Percentiles rank a stretch among this genome's conserved stretches.
Conservation (phyloP, 2,329 filamentous ascomycete genomes). For the Colletotrichum gigasporum region DNA sequence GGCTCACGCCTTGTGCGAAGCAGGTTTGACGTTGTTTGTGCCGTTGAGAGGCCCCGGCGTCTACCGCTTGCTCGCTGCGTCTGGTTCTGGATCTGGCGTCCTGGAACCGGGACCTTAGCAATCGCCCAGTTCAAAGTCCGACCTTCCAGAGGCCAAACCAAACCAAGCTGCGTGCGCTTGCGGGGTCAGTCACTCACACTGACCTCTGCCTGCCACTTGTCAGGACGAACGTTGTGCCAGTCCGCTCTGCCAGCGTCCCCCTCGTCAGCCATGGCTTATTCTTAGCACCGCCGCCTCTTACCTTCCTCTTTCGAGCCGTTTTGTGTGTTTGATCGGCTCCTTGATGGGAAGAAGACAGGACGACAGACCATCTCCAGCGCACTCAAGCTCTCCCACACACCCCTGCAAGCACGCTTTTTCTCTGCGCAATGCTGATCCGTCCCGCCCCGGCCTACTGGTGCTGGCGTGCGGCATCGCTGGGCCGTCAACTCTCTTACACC, state of each 20-base stretch:
- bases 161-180: not conserved
- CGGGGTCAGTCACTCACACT: slow-evolving; percentile 17
- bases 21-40: not conserved
- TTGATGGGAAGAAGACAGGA: slow-evolving; percentile 28
- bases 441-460: slow-evolving; percentile 6
- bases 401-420: slow-evolving; percentile 1
- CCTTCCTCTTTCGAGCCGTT: slow-evolving; percentile 16
- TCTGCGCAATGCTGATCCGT: slow-evolving; percentile 17
- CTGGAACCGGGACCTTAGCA: slow-evolving; percentile 4
- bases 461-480: slow-evolving; percentile 18
- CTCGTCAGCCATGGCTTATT: slow-evolving; percentile 29
- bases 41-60: slow-evolving; percentile 5
- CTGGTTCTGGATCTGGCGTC: not conserved
- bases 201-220: slow-evolving; percentile 20
- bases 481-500: not conserved
- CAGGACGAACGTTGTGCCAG: slow-evolving; percentile 25
- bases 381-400: not conserved
- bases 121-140: not conserved
- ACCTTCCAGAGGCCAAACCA: not conserved
- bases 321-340: slow-evolving; percentile 28
- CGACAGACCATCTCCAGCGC: slow-evolving; percentile 3
- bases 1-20: slow-evolving; percentile 2
- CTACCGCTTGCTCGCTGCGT: not conserved
- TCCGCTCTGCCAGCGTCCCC: slow-evolving; percentile 11
- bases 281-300: slow-evolving; percentile 19